Conservation (phyloP, 768 basidiomycete species). For the Mycena floridula region DNA sequence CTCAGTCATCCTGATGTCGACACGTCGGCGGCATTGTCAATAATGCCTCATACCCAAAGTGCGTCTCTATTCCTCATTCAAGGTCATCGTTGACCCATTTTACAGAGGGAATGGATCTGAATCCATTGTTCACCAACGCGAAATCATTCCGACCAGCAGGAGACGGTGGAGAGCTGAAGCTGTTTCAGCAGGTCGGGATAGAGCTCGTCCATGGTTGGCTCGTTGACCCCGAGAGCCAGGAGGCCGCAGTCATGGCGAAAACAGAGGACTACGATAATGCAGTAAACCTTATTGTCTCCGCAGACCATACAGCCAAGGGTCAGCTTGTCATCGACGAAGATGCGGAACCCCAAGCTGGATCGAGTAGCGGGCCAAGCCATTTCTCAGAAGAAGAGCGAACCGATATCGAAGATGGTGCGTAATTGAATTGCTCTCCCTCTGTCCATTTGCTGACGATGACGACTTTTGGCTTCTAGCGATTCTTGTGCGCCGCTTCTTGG, state of each 20-base stretch:
- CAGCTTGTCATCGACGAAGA: conserved; percentile 43
- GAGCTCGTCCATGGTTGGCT: conserved; percentile 88
- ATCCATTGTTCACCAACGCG: conserved; percentile 72
- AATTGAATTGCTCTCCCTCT: background rate
- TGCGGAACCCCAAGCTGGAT: conserved; percentile 9
- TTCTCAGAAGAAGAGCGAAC: conserved; percentile 49
- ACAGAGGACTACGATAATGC: conserved; percentile 70
- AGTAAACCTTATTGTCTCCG: conserved; percentile 70
- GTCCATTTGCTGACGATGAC: too few species aligned
- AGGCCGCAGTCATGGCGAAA: conserved; percentile 45
- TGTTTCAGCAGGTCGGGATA: conserved; percentile 81
- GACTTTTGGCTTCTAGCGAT: too few species aligned
- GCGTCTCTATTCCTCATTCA: conserved; percentile 19
- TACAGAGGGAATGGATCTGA: conserved; percentile 82
- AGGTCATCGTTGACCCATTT: background rate
- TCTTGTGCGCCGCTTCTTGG: conserved; percentile 60
- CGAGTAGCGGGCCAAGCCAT: conserved; percentile 18
- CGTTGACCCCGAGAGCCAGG: conserved; percentile 60
- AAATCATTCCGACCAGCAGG: conserved; percentile 63
- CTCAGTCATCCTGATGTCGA: conserved; percentile 50
- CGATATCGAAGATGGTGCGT: conserved; percentile 69
- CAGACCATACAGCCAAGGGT: conserved; percentile 67
- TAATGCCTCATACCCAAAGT: conserved; percentile 78
- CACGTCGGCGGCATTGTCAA: conserved; percentile 65
- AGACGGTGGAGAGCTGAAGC: conserved; percentile 70